Conservation (phyloP, 2,329 filamentous ascomycete genomes). For the Epichloe hybrida region DNA sequence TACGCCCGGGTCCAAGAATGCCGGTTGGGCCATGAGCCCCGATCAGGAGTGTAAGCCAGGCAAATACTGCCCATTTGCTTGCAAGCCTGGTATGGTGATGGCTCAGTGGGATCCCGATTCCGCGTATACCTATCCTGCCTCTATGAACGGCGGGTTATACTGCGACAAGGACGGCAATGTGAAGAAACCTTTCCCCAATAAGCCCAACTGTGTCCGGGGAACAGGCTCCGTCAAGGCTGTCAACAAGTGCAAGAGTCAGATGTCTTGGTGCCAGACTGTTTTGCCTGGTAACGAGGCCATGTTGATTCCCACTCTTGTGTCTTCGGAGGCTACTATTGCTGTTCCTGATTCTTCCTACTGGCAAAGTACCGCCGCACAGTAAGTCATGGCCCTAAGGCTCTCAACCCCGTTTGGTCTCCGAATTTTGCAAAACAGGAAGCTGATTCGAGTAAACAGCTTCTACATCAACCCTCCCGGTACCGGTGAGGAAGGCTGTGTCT, state of each 20-base stretch:
- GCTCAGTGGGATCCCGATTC: slow-evolving; percentile 65
- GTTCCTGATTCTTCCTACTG: slow-evolving; percentile 60
- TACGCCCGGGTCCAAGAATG: slow-evolving; percentile 50
- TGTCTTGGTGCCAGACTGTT: slow-evolving; percentile 70
- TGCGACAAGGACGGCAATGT: slow-evolving; percentile 55
- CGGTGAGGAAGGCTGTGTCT: slow-evolving; percentile 50
- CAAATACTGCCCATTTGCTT: slow-evolving; percentile 64
- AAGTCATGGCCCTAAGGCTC: slow-evolving; percentile 21
- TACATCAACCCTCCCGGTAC: slow-evolving; percentile 68
- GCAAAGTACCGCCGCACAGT: slow-evolving; percentile 62
- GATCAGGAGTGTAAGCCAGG: slow-evolving; percentile 55
- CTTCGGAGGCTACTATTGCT: slow-evolving; percentile 43
- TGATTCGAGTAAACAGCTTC: slow-evolving; percentile 37
- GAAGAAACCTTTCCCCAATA: slow-evolving; percentile 53
- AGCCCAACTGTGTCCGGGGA: slow-evolving; percentile 58
- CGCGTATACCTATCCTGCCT: slow-evolving; percentile 54
- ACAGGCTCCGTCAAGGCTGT: slow-evolving; percentile 50
- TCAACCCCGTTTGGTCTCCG: no score
- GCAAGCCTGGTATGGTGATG: slow-evolving; percentile 61
- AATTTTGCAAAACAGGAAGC: background rate
- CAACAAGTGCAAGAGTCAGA: slow-evolving; percentile 48
- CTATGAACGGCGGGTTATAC: slow-evolving; percentile 64
- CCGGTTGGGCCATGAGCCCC: slow-evolving; percentile 68
- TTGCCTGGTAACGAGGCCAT: slow-evolving; percentile 70
- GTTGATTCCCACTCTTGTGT: slow-evolving; percentile 64